A percentile compares a stretch with the other conserved stretches of the same genome.
Conservation (phyloP, 805 yeast species). For the Nakazawaea wyomingensis region DNA sequence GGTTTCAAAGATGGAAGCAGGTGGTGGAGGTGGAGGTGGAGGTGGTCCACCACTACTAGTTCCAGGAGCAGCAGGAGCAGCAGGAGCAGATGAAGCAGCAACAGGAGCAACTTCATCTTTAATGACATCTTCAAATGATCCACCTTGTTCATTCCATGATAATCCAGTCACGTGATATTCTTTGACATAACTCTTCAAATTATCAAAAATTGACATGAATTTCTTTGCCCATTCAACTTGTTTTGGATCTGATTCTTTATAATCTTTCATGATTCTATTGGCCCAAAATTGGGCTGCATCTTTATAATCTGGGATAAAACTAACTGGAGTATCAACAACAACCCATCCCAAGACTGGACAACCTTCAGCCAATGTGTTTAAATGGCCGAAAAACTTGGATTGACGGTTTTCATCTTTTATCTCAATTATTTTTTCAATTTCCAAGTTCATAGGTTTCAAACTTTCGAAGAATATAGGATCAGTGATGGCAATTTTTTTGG, state of each 20-base stretch:
- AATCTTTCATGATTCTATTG: slow-evolving; percentile 82
- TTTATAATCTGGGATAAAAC: slow-evolving; percentile 73
- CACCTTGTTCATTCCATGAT: slow-evolving; percentile 61
- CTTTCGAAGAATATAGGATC: slow-evolving; percentile 50
- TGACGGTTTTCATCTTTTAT: slow-evolving; percentile 73
- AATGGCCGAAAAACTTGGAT: slow-evolving; percentile 59
- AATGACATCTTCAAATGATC: slow-evolving; percentile 52
- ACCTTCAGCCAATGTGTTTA: slow-evolving; percentile 85
- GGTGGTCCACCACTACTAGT: slow-evolving; percentile 51
- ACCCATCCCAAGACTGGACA: slow-evolving; percentile 91
- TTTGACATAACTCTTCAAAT: slow-evolving; percentile 67
- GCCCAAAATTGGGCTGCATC: slow-evolving; percentile 95
- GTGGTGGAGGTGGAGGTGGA: slow-evolving; percentile 89
- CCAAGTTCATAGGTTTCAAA: slow-evolving; percentile 64
- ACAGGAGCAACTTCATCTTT: slow-evolving; percentile 18
- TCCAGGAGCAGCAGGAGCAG: slow-evolving; percentile 33
- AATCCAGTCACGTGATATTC: slow-evolving; percentile 82
- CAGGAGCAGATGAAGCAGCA: slow-evolving; percentile 23
- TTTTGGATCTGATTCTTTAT: slow-evolving; percentile 54
- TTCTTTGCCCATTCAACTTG: slow-evolving; percentile 80
- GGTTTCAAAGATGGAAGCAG: slow-evolving; percentile 59
- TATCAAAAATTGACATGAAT: slow-evolving; percentile 60
- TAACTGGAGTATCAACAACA: slow-evolving; percentile 67
- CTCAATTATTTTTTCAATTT: slow-evolving; percentile 51
- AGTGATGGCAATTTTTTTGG: slow-evolving; percentile 60